Evolutionary conservation across 208 protist genomes (phyloP).

Genomic region (Vickermania ingenoplastis): DNA sequence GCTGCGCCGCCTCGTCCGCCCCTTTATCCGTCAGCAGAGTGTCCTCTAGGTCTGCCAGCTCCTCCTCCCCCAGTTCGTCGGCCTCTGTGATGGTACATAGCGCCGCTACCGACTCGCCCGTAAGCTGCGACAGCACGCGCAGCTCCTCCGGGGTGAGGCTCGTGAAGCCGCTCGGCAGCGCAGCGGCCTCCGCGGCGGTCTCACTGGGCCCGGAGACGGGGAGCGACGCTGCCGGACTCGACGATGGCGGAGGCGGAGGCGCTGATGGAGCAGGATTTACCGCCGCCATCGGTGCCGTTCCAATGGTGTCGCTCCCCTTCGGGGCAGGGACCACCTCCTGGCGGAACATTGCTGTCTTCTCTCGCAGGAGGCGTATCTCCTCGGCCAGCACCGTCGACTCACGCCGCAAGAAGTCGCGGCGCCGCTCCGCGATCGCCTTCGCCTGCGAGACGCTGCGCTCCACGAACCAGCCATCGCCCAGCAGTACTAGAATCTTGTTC

Average conservation of each 20-base stretch:
- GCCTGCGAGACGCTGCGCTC: constrained; percentile 80
- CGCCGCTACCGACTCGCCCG: constrained; percentile 7
- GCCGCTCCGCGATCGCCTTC: constrained; percentile 44
- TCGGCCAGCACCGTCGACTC: constrained; percentile 49
- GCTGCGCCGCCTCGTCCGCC: constrained; percentile 44
- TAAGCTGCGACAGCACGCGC: not conserved
- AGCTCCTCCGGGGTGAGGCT: not conserved
- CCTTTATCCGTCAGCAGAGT: constrained; percentile 57
- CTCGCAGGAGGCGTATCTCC: constrained; percentile 39
- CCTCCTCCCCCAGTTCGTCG: constrained; percentile 73
- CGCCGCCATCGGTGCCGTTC: not conserved
- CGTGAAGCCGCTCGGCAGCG: not conserved
- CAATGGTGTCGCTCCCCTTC: constrained; percentile 16
- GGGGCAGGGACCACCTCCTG: constrained; percentile 55
- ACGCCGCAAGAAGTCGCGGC: constrained; percentile 58
- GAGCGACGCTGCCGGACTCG: not conserved
- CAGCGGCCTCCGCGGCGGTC: not conserved
- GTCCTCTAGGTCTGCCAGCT: constrained; percentile 9
- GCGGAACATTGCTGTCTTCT: constrained; percentile 48
- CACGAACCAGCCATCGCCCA: constrained; percentile 83
- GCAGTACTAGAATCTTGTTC: constrained; percentile 79
- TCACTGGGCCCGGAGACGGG: not conserved
- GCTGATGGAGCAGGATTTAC: not conserved
- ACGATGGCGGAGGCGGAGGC: not conserved
- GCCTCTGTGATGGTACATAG: constrained; percentile 61